Conservation (phyloP, 192 early-diverging fungal species). For the Jimgerdemannia lactiflua region DNA sequence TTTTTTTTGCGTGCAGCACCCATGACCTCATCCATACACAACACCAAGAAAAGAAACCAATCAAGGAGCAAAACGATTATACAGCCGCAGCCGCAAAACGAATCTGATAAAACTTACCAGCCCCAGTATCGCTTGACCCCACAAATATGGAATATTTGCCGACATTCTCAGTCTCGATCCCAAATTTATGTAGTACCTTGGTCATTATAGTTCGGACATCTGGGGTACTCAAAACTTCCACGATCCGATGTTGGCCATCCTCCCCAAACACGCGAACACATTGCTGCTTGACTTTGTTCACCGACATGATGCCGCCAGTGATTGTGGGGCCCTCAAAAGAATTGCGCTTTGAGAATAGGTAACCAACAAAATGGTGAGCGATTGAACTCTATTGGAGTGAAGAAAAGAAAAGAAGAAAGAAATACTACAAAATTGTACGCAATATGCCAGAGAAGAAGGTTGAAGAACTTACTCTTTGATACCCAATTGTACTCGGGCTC, state of each 20-base stretch:
- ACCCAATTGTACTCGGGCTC: slow-evolving; percentile 14
- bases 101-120: slow-evolving; percentile 35
- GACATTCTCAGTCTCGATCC: slow-evolving; percentile 64
- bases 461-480: slow-evolving; percentile 22
- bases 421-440: neutral
- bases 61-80: neutral
- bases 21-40: neutral
- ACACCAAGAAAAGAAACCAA: too few species aligned
- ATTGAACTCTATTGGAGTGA: neutral
- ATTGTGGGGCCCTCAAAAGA: slow-evolving; percentile 34
- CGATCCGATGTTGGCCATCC: slow-evolving; percentile 73
- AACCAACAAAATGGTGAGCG: neutral
- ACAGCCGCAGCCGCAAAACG: neutral
- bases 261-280: slow-evolving; percentile 80
- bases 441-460: neutral
- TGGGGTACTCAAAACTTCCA: slow-evolving; percentile 69
- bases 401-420: neutral
- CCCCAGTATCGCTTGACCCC: slow-evolving; percentile 66
- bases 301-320: slow-evolving; percentile 51
- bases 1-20: neutral
- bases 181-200: slow-evolving; percentile 79
- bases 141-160: slow-evolving; percentile 76
- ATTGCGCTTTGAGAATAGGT: neutral
- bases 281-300: slow-evolving; percentile 55
- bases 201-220: slow-evolving; percentile 69